Evolutionary conservation across 176 grass and related monocot genomes (phyloP).

Genomic region (Eragrostis curvula): DNA sequence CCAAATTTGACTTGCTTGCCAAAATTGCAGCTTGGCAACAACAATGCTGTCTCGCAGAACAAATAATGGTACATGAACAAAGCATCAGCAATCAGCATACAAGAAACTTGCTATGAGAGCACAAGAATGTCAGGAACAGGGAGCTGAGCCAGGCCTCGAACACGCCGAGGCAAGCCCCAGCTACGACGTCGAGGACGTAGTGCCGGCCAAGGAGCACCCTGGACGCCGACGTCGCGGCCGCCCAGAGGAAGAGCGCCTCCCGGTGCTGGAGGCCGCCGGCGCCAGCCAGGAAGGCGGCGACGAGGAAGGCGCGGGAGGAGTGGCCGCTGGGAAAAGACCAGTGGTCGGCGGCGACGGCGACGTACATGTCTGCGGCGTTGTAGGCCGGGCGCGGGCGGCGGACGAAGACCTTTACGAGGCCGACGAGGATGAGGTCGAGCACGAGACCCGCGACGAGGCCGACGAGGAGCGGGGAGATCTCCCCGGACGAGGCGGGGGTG

Average conservation of each 20-base stretch:
- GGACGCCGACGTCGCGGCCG: constrained; percentile 69
- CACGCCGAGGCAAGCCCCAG: constrained; percentile 76
- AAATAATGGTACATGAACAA: neutral
- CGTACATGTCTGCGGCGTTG: constrained; percentile 85
- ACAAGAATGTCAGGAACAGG: constrained; percentile 41
- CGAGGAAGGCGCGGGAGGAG: constrained; percentile 88
- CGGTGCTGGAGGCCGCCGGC: constrained; percentile 24
- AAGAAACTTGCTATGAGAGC: constrained; percentile 33
- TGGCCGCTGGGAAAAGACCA: constrained; percentile 94
- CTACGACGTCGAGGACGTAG: constrained; percentile 78
- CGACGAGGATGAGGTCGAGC: constrained; percentile 76
- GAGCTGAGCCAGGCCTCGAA: constrained; percentile 72
- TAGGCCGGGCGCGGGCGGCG: constrained; percentile 81
- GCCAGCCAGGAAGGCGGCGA: constrained; percentile 57
- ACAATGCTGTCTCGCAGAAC: neutral
- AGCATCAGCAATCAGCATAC: constrained; percentile 48
- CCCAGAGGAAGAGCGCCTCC: constrained; percentile 67
- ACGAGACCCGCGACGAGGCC: constrained; percentile 64
- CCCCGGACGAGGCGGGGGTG: constrained; percentile 36
- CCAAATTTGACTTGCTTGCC: constrained; percentile 1
- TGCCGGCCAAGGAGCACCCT: constrained; percentile 87
- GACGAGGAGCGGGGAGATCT: constrained; percentile 43
- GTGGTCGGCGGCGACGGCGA: constrained; percentile 74
- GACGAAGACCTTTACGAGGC: constrained; percentile 74
- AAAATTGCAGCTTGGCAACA: constrained; percentile 13